Evolutionary conservation across 2,329 filamentous ascomycete species (phyloP), one percentile per base, ranked within the genome.

Genomic region (Ascocoryne sarcoides): DNA sequence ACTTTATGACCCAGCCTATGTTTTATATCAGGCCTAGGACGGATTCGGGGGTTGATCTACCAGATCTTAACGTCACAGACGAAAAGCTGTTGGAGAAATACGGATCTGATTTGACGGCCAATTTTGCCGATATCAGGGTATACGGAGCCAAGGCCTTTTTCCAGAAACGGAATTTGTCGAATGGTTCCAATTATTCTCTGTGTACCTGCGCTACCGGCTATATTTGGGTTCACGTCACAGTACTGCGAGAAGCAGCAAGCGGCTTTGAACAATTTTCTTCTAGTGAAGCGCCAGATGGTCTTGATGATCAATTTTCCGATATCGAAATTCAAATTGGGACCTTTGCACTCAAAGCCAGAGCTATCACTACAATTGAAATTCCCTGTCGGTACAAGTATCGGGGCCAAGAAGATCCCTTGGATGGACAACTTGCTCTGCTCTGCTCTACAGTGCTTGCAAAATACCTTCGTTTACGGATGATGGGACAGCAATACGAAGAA

Each of bases 191-290:
- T 2, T 56, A 56, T 39, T 54, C 51, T 5, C 32, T 56, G 8
- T 55, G 48, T 32, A 43, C 51, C 3, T 56, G 54, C 29, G 51
- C 51, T 12, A 56, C 54, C 12, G 52, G 54, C 4, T 55, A 56
- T 12, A 54, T 56, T 15, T 56, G 54, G 54, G 43, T 56, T 3
- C 47, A 38, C 16, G 44, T 47, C 2, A 36, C 40, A 16, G 32
- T 40, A 14, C 32, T 38, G 5, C 23, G 35, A 1, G 42, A 45
- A 10, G 14, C 38, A 1, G 39, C 26, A 8, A 18, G 36, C 7
- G 26, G 21, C 7, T n/a, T 10, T n/a, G 41, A 40, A 23, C n/a
- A n/a, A n/a, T n/a, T n/a, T n/a, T n/a, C n/a, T n/a, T 50, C 30
- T 9, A 32, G 8, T 4, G 30, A 32, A 3, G 15, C 15, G 9